These are phyloP conservation scores for Stellera chamaejasme DNA, from an alignment of 345 rosid genomes.

Conservation along the genomic window DNA sequence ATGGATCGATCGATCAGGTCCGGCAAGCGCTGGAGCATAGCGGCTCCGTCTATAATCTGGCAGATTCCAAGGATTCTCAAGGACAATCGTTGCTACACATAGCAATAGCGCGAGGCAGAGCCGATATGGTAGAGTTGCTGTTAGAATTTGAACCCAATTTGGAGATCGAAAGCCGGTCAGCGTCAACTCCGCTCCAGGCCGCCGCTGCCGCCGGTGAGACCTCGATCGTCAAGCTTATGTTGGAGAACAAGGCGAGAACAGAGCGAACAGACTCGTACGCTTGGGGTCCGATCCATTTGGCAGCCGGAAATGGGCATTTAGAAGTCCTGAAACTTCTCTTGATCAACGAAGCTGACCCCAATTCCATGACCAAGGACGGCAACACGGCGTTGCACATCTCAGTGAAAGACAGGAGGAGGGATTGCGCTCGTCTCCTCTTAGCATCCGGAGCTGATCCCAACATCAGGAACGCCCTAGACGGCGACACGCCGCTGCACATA, in stretches of 20 bases:
- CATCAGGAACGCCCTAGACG: constrained; percentile 22
- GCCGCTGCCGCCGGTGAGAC: constrained; percentile 44
- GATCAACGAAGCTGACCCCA: constrained; percentile 35
- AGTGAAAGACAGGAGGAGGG: constrained; percentile 32
- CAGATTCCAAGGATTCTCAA: constrained; percentile 29
- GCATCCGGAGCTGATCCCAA: constrained; percentile 34
- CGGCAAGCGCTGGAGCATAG: constrained; percentile 46
- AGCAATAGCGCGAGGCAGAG: constrained; percentile 37
- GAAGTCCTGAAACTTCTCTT: constrained; percentile 46
- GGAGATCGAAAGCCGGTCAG: constrained; percentile 30
- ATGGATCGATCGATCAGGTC: constrained; percentile 47
- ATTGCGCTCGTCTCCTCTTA: constrained; percentile 36
- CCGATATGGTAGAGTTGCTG: constrained; percentile 46
- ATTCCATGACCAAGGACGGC: constrained; percentile 39
- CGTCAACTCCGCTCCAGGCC: constrained; percentile 39
- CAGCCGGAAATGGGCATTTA: constrained; percentile 32
- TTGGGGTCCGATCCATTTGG: constrained; percentile 51
- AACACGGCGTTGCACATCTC: constrained; percentile 49
- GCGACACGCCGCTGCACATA: constrained; percentile 43
- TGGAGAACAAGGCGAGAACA: constrained; percentile 38
- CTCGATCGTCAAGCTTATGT: constrained; percentile 43
- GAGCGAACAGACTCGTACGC: constrained; percentile 34
- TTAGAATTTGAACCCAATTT: constrained; percentile 45
- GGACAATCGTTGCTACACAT: constrained; percentile 49
- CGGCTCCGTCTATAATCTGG: constrained; percentile 34